A percentile compares a stretch with the other conserved stretches of the same genome.
Conservation (phyloP, 345 rosid genomes). For the Salix dunnii region DNA sequence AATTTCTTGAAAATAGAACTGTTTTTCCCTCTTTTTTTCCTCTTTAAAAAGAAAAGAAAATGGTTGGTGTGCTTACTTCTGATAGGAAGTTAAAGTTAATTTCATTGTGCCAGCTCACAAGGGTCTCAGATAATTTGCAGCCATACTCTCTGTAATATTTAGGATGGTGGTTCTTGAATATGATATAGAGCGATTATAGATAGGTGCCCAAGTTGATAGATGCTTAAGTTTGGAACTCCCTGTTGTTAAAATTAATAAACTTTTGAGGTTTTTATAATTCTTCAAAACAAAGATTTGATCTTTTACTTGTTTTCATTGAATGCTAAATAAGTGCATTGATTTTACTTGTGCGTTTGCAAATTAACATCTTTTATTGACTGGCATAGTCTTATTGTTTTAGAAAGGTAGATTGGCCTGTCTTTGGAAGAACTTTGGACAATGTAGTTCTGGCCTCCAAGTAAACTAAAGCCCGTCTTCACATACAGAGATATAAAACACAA, state of each 20-base stretch:
- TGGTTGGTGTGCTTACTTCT: background rate
- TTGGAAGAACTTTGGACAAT: background rate
- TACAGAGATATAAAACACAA: background rate
- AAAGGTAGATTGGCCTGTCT: background rate
- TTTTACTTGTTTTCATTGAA: background rate
- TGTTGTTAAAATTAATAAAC: background rate
- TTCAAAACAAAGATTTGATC: background rate
- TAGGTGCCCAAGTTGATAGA: background rate
- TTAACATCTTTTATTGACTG: background rate
- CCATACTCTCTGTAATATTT: background rate
- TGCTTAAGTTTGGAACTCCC: background rate
- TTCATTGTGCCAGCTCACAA: background rate
- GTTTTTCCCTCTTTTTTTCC: background rate
- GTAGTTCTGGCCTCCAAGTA: background rate
- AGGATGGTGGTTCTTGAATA: background rate
- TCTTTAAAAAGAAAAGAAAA: background rate
- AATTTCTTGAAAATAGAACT: background rate
- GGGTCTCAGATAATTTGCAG: background rate
- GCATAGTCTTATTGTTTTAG: background rate
- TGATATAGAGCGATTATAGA: background rate
- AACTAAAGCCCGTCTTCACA: background rate
- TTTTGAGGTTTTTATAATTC: background rate
- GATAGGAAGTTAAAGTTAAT: background rate
- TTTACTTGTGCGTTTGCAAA: background rate
- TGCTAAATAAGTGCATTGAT: background rate